A percentile compares a stretch with the other conserved stretches of the same genome.
Evolutionary conservation across 1,139 yeast genomes (phyloP).

Genomic region (Yamadazyma taylorii): DNA sequence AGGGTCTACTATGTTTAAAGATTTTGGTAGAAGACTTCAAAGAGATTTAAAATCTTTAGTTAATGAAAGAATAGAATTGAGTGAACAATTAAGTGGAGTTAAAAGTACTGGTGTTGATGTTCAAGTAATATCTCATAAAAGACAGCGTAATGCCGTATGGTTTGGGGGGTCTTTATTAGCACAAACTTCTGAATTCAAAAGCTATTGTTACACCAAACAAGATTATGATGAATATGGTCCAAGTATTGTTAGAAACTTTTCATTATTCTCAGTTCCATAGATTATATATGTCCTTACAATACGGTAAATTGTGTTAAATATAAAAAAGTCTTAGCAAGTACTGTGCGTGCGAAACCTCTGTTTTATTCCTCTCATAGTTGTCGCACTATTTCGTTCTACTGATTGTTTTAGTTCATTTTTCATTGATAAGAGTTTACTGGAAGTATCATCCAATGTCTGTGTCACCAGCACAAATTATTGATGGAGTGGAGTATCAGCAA

Average conservation of each 20-base stretch:
- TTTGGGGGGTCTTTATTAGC: constrained; percentile 97
- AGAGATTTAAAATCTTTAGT: constrained; percentile 88
- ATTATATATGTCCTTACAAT: background rate
- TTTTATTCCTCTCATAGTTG: too few relatives aligned
- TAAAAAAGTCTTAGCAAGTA: constrained; percentile 1
- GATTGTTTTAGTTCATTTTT: background rate
- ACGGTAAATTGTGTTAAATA: background rate
- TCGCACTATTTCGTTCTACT: too few relatives aligned
- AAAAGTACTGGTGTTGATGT: constrained; percentile 95
- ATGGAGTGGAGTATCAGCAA: constrained; percentile 52
- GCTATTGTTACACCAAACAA: constrained; percentile 94
- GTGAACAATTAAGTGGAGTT: constrained; percentile 78
- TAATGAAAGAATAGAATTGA: constrained; percentile 80
- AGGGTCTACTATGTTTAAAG: constrained; percentile 98
- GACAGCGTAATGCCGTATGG: constrained; percentile 99
- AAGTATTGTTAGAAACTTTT: constrained; percentile 92
- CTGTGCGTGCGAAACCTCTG: too few relatives aligned
- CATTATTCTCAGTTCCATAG: constrained; percentile 86
- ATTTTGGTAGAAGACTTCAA: constrained; percentile 95
- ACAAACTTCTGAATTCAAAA: constrained; percentile 93
- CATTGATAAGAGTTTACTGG: background rate
- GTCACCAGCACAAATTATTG: constrained; percentile 42
- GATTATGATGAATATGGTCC: constrained; percentile 99
- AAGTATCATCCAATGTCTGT: constrained; percentile 12
- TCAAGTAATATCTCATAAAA: constrained; percentile 94